phyloP scores from a whole-genome alignment of 192 early-diverging fungal genomes.

The Coemansia guatemalensis region DNA sequence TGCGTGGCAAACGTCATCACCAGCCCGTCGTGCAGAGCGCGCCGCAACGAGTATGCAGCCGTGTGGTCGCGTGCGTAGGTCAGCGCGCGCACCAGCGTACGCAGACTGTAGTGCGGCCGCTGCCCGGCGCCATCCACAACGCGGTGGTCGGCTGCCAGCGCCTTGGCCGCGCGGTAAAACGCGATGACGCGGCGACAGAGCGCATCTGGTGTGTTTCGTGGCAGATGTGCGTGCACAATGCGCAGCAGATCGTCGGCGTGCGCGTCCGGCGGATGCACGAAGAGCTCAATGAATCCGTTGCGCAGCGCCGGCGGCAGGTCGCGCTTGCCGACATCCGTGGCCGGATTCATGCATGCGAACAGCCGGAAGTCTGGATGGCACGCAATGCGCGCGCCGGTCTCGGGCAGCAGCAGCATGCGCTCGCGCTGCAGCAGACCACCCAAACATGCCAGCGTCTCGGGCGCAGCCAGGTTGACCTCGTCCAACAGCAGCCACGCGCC shows the following conservation, averaged over 20 bases:
- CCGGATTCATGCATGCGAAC: slow-evolving; percentile 99
- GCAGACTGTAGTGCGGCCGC: slow-evolving; percentile 87
- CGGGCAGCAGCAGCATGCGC: slow-evolving; percentile 84
- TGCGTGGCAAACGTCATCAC: slow-evolving; percentile 95
- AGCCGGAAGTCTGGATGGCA: slow-evolving; percentile 93
- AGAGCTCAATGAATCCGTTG: slow-evolving; percentile 93
- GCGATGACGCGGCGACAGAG: slow-evolving; percentile 64
- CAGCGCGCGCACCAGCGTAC: slow-evolving; percentile 86
- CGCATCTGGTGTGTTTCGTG: slow-evolving; percentile 35
- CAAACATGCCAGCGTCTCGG: slow-evolving; percentile 94
- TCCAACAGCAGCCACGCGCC: slow-evolving; percentile 98
- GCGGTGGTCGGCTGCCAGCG: slow-evolving; percentile 63
- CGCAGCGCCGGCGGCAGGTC: slow-evolving; percentile 91
- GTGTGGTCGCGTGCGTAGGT: slow-evolving; percentile 74
- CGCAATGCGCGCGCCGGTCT: slow-evolving; percentile 85
- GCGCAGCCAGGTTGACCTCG: slow-evolving; percentile 94
- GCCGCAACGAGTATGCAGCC: slow-evolving; percentile 72
- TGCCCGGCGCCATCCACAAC: slow-evolving; percentile 89
- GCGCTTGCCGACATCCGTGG: slow-evolving; percentile 96
- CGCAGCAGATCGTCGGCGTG: slow-evolving; percentile 74
- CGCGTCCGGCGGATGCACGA: slow-evolving; percentile 88
- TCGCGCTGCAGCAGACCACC: slow-evolving; percentile 84
- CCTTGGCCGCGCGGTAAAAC: slow-evolving; percentile 80
- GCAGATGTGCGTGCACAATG: slow-evolving; percentile 79
- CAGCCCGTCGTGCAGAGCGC: slow-evolving; percentile 91